These are phyloP conservation scores for Friedmanniomyces endolithicus DNA, from an alignment of 495 filamentous ascomycete species.

Conservation along the genomic window DNA sequence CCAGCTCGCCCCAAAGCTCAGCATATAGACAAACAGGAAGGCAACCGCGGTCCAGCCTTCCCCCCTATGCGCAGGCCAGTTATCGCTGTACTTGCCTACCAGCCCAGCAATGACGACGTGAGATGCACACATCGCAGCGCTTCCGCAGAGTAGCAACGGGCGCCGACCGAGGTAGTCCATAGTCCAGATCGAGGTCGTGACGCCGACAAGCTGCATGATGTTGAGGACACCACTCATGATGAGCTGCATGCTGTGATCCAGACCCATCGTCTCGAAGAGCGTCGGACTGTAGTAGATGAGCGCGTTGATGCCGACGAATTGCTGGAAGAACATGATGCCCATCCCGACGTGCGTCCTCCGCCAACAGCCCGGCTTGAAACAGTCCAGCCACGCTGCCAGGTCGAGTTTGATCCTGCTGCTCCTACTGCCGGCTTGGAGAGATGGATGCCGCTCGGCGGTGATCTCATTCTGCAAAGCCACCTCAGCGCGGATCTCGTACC, in stretches of 20 bases:
- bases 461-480: slow-evolving; percentile 23
- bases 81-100: slow-evolving; percentile 21
- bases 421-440: slow-evolving; percentile 14
- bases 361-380: slow-evolving; percentile 39
- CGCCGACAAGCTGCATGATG: slow-evolving; percentile 34
- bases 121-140: slow-evolving; percentile 21
- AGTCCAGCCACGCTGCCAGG: slow-evolving; percentile 21
- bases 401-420: slow-evolving; percentile 18
- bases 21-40: slow-evolving; percentile 14
- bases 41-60: slow-evolving; percentile 26
- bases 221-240: slow-evolving; percentile 50
- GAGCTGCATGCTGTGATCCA: slow-evolving; percentile 43
- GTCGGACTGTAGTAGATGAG: slow-evolving; percentile 44
- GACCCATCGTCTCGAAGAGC: slow-evolving; percentile 46
- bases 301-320: slow-evolving; percentile 16
- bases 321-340: slow-evolving; percentile 45
- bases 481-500: slow-evolving; percentile 27
- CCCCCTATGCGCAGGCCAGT: slow-evolving; percentile 23
- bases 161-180: slow-evolving; percentile 28
- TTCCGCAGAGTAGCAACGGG: slow-evolving; percentile 22
- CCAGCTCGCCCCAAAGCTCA: slow-evolving; percentile 21
- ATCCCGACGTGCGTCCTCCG: slow-evolving; percentile 43
- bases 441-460: slow-evolving; percentile 20
- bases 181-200: slow-evolving; percentile 18
- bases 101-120: slow-evolving; percentile 27